Evolutionary conservation across 2,329 filamentous ascomycete genomes (phyloP), one percentile per base, ranked within the genome.

Genomic region (Xylariomycetidae sp.): DNA sequence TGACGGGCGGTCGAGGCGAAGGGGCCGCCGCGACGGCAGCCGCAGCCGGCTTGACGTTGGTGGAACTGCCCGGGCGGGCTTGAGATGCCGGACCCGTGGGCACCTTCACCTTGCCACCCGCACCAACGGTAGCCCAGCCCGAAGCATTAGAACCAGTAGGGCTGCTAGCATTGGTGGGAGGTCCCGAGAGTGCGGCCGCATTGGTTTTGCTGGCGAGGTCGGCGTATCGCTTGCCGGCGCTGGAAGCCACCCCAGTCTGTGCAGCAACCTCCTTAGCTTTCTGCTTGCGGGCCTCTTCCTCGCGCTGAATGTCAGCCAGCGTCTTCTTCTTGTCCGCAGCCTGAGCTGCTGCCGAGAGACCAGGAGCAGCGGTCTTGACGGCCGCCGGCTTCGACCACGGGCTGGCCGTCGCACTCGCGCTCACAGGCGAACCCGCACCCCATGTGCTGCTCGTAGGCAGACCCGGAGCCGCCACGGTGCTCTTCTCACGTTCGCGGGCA

Each of bases 101-200:
- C 18, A 76, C 66, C 67, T 95, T 96, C 31, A 85, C 76, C 66
- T 95, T 98, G 10, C 92, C 92, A 46, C 89, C 82, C 20, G 90
- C 88, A 29, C 92, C 92, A 25, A 98, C 90, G 1, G 89, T 96
- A 9, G 89, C 90, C 92, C 92, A 98, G 2, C 88, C 87, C 36
- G 72, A 68, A 36, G 68, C 65, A 1, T 59, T 52, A 5, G 72
- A 68, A 36, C 68, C 65, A 1, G 59, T 52, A 5, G 61, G 59
- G n/a, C 65, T 53, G 15, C 66, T 52, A 35, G 65, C 50, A 14
- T 70, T 57, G 22, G 71, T 61, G 19, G 68, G 22, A 15, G 48
- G 50, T n/a, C n/a, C n/a, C n/a, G n/a, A n/a, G n/a, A n/a, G n/a
- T n/a, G n/a, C n/a, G 22, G 38, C 49, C 20, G 31, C 47, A 35